Conservation (phyloP, 768 basidiomycete genomes). For the Chalciporus piperatus region DNA sequence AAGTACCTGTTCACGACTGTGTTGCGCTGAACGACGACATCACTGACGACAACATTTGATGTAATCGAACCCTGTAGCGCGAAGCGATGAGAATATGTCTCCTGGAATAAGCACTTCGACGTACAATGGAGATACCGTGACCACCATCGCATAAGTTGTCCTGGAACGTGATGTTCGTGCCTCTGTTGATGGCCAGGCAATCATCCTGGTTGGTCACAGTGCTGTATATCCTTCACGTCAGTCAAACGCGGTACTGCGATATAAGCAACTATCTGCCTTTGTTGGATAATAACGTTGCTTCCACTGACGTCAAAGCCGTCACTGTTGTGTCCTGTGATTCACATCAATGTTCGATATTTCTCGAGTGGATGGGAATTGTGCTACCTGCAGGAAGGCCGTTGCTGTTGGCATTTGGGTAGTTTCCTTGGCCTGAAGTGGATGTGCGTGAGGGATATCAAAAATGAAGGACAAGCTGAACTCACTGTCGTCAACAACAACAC, state of each 20-base stretch:
- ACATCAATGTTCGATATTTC: background rate
- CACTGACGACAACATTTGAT: slow-evolving; percentile 44
- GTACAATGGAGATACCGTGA: slow-evolving; percentile 60
- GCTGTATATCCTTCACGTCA: slow-evolving; percentile 8
- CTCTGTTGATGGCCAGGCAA: slow-evolving; percentile 53
- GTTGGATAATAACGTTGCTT: slow-evolving; percentile 33
- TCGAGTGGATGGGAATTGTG: background rate
- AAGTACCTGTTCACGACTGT: slow-evolving; percentile 42
- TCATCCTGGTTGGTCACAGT: slow-evolving; percentile 45
- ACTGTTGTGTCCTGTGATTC: slow-evolving; percentile 41
- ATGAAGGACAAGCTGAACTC: slow-evolving; percentile 11
- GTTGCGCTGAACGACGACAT: slow-evolving; percentile 49
- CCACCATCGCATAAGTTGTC: slow-evolving; percentile 55
- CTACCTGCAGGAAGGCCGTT: slow-evolving; percentile 46
- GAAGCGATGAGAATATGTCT: background rate
- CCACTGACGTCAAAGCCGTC: slow-evolving; percentile 48
- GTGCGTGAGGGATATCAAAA: background rate
- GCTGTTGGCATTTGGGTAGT: slow-evolving; percentile 50
- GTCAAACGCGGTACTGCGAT: background rate
- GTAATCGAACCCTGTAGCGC: slow-evolving; percentile 50
- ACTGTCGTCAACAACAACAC: slow-evolving; percentile 57
- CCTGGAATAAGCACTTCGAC: background rate
- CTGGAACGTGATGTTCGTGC: slow-evolving; percentile 45
- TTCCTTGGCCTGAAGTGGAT: slow-evolving; percentile 43
- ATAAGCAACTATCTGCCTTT: slow-evolving; percentile 11